Base-by-base conservation (phyloP, 352 stramenopile genomes). In the Phytophthora gonapodyides region DNA sequence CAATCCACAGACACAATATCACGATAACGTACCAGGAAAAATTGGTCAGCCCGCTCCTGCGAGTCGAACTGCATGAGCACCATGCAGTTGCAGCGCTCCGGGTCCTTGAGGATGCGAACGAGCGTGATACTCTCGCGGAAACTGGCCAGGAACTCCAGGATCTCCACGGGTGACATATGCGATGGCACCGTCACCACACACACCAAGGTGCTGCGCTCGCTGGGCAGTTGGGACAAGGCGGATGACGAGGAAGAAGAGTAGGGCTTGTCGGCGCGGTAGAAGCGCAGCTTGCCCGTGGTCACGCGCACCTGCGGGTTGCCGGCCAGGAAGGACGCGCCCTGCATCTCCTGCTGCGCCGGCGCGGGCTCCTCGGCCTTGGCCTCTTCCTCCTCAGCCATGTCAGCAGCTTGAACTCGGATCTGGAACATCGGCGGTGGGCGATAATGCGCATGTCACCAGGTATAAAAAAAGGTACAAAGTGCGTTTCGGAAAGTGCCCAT, bases 101-200 rank as follows among this genome's bases (percentile, higher is more conserved):
- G 76, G 56, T 96, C 87, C 50, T 89, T 90, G 33, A 96, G 68
- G 44, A 94, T 84, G 43, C 84, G 87, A 48, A 96, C 80, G 11
- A 91, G 75, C 43, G 78, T 69, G 21, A 94, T 91, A 49, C 93
- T 76, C 19, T 75, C 57, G 43, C 83, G 81, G 64, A 91, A 94
- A 41, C 80, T 73, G 16, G 83, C 73, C 50, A 91, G 73, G 48
- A 96, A 94, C 57, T 94, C 85, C 19, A 96, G 75, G 58, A 96
- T 75, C 61, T 94, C 87, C 8, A 96, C 78, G 0, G 85, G 84
- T 16, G 85, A 87, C 83, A 96, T 94, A 63, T 96, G 87, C 31
- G 76, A 80, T 21, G 87, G 87, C 35, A 96, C 82, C 5, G 84
- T 93, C 45, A 94, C 85, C 27, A 94, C 78, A 35, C 87, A 93